Evolutionary conservation across 2,329 filamentous ascomycete genomes (phyloP).

Genomic region (Saccharata proteae): DNA sequence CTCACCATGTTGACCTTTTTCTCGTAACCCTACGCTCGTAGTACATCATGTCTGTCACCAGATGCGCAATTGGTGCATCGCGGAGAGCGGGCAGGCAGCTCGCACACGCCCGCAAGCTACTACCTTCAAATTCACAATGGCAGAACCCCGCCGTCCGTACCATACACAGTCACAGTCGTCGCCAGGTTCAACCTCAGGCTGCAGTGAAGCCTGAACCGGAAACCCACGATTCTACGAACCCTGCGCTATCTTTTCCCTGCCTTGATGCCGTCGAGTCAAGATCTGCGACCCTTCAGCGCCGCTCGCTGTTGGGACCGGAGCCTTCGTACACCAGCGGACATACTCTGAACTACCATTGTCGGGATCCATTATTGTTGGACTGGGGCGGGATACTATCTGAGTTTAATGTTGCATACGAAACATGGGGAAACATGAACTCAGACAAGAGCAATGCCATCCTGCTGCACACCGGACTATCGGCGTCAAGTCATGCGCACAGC

Average conservation of each 20-base stretch:
- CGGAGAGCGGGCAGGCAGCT: too few species aligned
- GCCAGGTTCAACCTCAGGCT: conserved; percentile 2
- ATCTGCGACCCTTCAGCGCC: conserved; percentile 57
- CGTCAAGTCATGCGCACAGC: conserved; percentile 93
- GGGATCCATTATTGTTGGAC: conserved; percentile 68
- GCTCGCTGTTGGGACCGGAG: conserved; percentile 65
- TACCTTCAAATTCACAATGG: too few species aligned
- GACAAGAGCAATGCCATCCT: conserved; percentile 82
- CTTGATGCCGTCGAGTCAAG: conserved; percentile 30
- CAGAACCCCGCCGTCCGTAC: too few species aligned
- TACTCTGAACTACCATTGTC: conserved; percentile 65
- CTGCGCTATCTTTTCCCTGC: conserved; percentile 28
- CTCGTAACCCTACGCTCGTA: too few species aligned
- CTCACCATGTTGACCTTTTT: too few species aligned
- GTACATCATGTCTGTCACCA: too few species aligned
- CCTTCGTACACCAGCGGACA: conserved; percentile 86
- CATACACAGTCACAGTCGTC: conserved; percentile 4
- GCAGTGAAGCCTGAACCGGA: conserved; percentile 12
- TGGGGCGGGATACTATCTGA: conserved; percentile 88
- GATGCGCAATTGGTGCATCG: too few species aligned
- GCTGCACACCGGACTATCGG: conserved; percentile 85
- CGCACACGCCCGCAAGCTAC: too few species aligned
- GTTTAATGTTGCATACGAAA: conserved; percentile 86
- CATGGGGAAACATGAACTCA: conserved; percentile 72
- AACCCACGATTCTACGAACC: conserved; percentile 22